Conservation (phyloP, 257 asterid species). For the Nicotiana otophora region DNA sequence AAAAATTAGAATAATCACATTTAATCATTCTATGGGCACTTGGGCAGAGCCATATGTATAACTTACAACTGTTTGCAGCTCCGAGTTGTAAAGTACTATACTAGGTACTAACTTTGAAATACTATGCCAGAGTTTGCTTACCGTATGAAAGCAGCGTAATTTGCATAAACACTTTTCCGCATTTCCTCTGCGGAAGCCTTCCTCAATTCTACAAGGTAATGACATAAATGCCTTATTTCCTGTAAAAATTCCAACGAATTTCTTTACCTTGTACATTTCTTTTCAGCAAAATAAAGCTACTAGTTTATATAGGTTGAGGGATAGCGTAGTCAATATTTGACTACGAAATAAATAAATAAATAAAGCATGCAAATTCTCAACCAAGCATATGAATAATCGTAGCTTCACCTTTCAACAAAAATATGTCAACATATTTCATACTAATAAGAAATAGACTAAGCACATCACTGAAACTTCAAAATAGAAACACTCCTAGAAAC, state of each 20-base stretch:
- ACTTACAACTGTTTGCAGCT: not conserved
- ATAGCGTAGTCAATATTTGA: too few species aligned
- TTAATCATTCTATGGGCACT: not conserved
- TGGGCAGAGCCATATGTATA: not conserved
- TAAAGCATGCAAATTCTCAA: not conserved
- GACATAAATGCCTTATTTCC: slow-evolving; percentile 84
- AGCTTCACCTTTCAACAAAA: not conserved
- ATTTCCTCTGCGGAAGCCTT: slow-evolving; percentile 97
- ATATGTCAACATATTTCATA: not conserved
- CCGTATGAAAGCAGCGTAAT: slow-evolving; percentile 88
- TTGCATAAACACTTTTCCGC: slow-evolving; percentile 88
- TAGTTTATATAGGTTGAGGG: too few species aligned
- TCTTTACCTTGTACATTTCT: not conserved
- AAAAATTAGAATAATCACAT: not conserved
- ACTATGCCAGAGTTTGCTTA: slow-evolving; percentile 3
- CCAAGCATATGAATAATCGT: not conserved
- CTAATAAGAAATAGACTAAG: not conserved
- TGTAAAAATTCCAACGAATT: slow-evolving; percentile 19
- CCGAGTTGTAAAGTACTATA: not conserved
- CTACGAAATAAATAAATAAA: too few species aligned
- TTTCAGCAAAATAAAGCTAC: not conserved
- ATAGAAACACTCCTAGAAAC: not conserved
- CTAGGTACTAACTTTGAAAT: not conserved
- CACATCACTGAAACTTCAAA: not conserved
- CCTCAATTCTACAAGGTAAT: slow-evolving; percentile 62